Evolutionary conservation across 345 rosid species (phyloP).

Genomic region (Boechera retrofracta): DNA sequence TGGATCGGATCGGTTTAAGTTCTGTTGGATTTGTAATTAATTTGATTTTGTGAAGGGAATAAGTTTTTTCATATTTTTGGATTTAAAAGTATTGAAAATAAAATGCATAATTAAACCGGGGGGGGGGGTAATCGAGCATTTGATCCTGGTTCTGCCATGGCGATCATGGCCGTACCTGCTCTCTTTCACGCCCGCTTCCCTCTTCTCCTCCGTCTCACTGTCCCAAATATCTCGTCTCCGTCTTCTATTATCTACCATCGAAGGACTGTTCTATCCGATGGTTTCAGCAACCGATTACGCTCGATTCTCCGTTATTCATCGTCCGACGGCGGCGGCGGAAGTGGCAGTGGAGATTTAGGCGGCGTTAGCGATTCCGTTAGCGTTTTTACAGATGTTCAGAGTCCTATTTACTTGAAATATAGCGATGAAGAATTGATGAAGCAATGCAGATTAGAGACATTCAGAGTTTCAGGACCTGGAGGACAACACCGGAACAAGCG

Average conservation of each 20-base stretch:
- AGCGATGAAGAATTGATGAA: slow-evolving; percentile 78
- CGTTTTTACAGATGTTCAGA: not conserved
- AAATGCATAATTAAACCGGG: no score
- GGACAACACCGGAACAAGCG: slow-evolving; percentile 99
- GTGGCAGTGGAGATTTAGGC: not conserved
- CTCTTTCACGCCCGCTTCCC: slow-evolving; percentile 42
- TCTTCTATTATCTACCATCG: slow-evolving; percentile 8
- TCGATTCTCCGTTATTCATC: slow-evolving; percentile 35
- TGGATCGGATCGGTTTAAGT: no score
- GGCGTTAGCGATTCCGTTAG: not conserved
- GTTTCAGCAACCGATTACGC: not conserved
- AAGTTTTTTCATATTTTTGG: no score
- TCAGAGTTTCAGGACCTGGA: slow-evolving; percentile 85
- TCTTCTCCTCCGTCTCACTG: slow-evolving; percentile 28
- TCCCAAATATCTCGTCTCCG: slow-evolving; percentile 16
- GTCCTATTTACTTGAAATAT: slow-evolving; percentile 52
- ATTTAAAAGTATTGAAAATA: no score
- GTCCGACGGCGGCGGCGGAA: slow-evolving; percentile 21
- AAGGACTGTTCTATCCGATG: not conserved
- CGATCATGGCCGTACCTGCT: slow-evolving; percentile 45
- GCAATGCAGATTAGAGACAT: slow-evolving; percentile 73
- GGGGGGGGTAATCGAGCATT: no score
- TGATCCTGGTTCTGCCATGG: slow-evolving; percentile 18
- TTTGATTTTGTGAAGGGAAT: no score
- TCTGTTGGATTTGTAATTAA: no score